Percentiles rank a stretch among this genome's conserved stretches.
Evolutionary conservation across 176 grass and related monocot genomes (phyloP).

Genomic region (Eremochloa ophiuroides): DNA sequence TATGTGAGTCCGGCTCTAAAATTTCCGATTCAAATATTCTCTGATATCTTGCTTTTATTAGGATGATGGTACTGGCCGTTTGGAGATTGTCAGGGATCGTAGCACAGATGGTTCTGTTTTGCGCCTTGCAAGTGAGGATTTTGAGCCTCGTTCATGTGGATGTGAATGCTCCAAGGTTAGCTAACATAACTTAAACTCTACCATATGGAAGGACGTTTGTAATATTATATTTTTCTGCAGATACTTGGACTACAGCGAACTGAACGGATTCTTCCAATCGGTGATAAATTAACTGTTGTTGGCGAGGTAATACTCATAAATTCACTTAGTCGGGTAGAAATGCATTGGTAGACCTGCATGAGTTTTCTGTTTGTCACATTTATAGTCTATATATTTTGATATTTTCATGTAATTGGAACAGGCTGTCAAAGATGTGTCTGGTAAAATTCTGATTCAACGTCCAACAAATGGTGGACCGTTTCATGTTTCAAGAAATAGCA

Average conservation of each 20-base stretch:
- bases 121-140: constrained; percentile 47
- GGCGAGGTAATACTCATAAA: constrained; percentile 45
- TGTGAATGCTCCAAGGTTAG: constrained; percentile 55
- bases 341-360: background rate
- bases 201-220: background rate
- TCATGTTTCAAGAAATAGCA: constrained; percentile 44
- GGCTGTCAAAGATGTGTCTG: constrained; percentile 60
- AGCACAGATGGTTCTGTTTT: constrained; percentile 37
- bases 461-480: constrained; percentile 53
- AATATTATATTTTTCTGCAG: constrained; percentile 31
- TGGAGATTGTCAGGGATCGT: constrained; percentile 37
- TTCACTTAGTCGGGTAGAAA: background rate
- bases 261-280: constrained; percentile 54
- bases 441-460: constrained; percentile 44
- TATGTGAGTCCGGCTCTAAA: background rate
- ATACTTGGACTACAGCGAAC: constrained; percentile 59
- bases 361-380: background rate
- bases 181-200: background rate
- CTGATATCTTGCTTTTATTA: constrained; percentile 20
- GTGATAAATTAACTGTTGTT: constrained; percentile 53
- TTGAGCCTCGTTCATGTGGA: constrained; percentile 45
- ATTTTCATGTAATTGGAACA: constrained; percentile 14
- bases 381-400: background rate
- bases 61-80: constrained; percentile 59
- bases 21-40: background rate